Conservation (phyloP, 192 early-diverging fungal genomes). For the Lobosporangium transversale region DNA sequence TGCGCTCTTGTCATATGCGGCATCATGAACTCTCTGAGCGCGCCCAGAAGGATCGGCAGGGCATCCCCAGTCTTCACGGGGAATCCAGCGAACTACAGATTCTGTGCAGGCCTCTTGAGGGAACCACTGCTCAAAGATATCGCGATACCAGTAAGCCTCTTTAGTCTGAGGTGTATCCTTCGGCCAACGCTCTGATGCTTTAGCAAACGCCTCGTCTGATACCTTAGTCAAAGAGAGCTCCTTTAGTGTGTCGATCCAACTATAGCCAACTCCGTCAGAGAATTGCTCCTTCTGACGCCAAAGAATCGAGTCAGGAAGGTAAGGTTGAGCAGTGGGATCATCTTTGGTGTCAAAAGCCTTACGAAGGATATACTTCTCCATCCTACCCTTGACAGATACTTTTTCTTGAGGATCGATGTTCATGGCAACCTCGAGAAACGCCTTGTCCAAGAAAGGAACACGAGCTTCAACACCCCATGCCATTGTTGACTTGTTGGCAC, state of each 20-base stretch:
- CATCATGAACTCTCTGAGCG: conserved; percentile 90
- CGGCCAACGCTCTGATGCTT: conserved; percentile 77
- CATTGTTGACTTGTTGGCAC: conserved; percentile 99
- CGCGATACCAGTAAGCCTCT: conserved; percentile 96
- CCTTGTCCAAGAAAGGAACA: conserved; percentile 96
- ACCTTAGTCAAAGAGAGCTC: conserved; percentile 73
- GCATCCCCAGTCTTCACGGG: conserved; percentile 98
- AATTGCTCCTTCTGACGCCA: conserved; percentile 99
- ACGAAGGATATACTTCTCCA: conserved; percentile 96
- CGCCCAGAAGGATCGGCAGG: conserved; percentile 96
- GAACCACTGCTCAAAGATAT: conserved; percentile 93
- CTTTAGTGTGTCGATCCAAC: conserved; percentile 96
- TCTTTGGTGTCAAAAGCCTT: conserved; percentile 95
- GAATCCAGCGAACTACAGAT: conserved; percentile 96
- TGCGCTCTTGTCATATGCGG: conserved; percentile 67
- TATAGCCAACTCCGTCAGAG: conserved; percentile 97
- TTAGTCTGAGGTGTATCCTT: conserved; percentile 94
- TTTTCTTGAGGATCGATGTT: conserved; percentile 86
- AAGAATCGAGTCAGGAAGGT: conserved; percentile 88
- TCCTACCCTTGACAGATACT: conserved; percentile 75
- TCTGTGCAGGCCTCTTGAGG: conserved; percentile 90
- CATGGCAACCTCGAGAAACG: conserved; percentile 95
- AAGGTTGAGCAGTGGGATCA: conserved; percentile 73
- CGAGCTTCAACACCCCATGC: conserved; percentile 99
- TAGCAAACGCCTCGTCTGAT: conserved; percentile 81